A percentile compares a stretch with the other conserved stretches of the same genome.
Evolutionary conservation across 805 yeast species (phyloP).

Genomic region (Saturnispora quitensis): DNA sequence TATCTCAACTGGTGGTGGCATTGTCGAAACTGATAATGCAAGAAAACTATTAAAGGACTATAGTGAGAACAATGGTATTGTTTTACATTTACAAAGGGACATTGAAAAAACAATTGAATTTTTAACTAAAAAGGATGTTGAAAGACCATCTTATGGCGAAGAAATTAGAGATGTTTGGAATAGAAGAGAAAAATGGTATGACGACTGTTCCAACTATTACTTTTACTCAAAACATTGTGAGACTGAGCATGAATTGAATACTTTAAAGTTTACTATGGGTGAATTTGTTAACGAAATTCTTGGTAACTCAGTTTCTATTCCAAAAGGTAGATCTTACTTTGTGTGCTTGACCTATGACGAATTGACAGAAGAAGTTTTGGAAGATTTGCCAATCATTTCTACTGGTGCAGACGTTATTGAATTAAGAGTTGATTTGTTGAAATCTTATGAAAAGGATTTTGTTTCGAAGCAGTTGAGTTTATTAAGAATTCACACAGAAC

Average conservation of each 20-base stretch:
- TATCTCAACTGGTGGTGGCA: conserved; percentile 94
- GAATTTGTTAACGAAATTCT: conserved; percentile 51
- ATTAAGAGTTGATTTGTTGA: conserved; percentile 65
- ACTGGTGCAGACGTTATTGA: conserved; percentile 79
- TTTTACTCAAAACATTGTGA: conserved; percentile 72
- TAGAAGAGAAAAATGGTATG: conserved; percentile 72
- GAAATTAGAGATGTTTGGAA: conserved; percentile 80
- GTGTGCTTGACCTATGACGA: conserved; percentile 67
- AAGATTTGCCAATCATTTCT: conserved; percentile 40
- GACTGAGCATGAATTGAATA: conserved; percentile 42
- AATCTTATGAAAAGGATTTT: conserved; percentile 39
- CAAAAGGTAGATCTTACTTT: conserved; percentile 49
- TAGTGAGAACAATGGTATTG: conserved; percentile 57
- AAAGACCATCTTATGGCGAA: conserved; percentile 80
- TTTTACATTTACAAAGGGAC: conserved; percentile 84
- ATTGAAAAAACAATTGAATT: conserved; percentile 70
- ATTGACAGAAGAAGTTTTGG: conserved; percentile 32
- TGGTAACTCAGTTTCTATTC: conserved; percentile 39
- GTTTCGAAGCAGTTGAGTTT: conserved; percentile 68
- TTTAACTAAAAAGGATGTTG: conserved; percentile 59
- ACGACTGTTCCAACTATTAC: conserved; percentile 66
- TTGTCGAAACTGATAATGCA: conserved; percentile 70
- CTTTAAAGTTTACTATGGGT: conserved; percentile 50
- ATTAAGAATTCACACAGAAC: conserved; percentile 50
- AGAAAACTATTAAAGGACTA: conserved; percentile 54